These are phyloP conservation scores for Penstemon eatonii DNA, from an alignment of 257 asterid species.

Conservation along the genomic window DNA sequence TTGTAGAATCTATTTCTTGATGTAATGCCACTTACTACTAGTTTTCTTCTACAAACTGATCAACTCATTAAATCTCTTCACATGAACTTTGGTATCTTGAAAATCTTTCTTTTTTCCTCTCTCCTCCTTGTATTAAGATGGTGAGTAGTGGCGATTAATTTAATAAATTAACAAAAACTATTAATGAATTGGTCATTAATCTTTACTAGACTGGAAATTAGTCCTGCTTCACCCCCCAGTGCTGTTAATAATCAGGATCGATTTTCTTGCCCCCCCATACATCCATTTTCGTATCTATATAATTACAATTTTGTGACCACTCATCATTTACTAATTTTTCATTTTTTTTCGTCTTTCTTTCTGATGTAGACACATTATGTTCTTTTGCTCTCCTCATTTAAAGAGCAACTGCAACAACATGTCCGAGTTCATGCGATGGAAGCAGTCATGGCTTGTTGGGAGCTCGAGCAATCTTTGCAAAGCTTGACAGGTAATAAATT, in stretches of 20 bases:
- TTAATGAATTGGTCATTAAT: background rate
- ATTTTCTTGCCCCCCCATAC: no score
- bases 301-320: no score
- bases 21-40: slow-evolving; percentile 39
- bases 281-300: no score
- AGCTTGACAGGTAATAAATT: slow-evolving; percentile 75
- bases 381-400: slow-evolving; percentile 85
- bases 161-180: slow-evolving; percentile 8
- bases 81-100: no score
- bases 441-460: slow-evolving; percentile 99
- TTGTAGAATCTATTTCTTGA: slow-evolving; percentile 63
- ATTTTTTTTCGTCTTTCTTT: slow-evolving; percentile 11
- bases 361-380: slow-evolving; percentile 83
- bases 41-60: slow-evolving; percentile 25
- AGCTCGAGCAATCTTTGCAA: slow-evolving; percentile 96
- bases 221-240: background rate
- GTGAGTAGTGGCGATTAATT: background rate
- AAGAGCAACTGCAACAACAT: slow-evolving; percentile 98
- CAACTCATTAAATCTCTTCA: no score
- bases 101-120: no score
- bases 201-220: background rate
- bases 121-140: no score
- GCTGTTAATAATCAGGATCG: no score
- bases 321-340: background rate
- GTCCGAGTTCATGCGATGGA: slow-evolving; percentile 99